Conservation (phyloP, 2,329 filamentous ascomycete species). For the Claviceps sp. region DNA sequence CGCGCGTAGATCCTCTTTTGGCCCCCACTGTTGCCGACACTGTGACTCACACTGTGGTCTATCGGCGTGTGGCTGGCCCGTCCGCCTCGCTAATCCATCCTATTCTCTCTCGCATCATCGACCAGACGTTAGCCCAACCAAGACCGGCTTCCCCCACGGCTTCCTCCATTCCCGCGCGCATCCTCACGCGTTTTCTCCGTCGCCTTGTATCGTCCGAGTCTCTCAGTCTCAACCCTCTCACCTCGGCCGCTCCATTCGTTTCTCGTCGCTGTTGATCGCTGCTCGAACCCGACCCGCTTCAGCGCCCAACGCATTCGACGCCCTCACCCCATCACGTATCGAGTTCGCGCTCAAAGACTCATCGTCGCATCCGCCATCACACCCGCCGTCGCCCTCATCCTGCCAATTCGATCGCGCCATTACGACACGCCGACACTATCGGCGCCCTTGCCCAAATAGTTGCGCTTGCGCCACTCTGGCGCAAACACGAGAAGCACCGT, state of each 20-base stretch:
- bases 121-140: constrained; percentile 1
- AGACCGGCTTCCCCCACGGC: background rate
- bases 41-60: background rate
- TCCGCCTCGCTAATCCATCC: background rate
- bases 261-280: constrained; percentile 1
- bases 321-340: constrained; percentile 2
- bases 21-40: background rate
- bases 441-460: background rate
- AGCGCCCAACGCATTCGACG: background rate
- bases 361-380: background rate
- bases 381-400: constrained; percentile 1
- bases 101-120: constrained; percentile 3
- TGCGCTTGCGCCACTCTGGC: constrained; percentile 11
- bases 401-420: background rate
- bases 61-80: background rate
- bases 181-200: constrained; percentile 2
- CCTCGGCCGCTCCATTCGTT: background rate
- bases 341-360: constrained; percentile 5
- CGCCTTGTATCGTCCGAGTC: background rate
- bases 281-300: constrained; percentile 5
- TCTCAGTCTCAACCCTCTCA: too few relatives aligned
- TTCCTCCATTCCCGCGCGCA: background rate
- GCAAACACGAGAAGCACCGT: constrained; percentile 26
- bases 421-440: constrained; percentile 1
- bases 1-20: too few relatives aligned